A percentile compares a stretch with the other conserved stretches of the same genome.
These are phyloP conservation scores for Soucietia sequanensis DNA, from an alignment of 805 yeast species.

Conservation along the genomic window DNA sequence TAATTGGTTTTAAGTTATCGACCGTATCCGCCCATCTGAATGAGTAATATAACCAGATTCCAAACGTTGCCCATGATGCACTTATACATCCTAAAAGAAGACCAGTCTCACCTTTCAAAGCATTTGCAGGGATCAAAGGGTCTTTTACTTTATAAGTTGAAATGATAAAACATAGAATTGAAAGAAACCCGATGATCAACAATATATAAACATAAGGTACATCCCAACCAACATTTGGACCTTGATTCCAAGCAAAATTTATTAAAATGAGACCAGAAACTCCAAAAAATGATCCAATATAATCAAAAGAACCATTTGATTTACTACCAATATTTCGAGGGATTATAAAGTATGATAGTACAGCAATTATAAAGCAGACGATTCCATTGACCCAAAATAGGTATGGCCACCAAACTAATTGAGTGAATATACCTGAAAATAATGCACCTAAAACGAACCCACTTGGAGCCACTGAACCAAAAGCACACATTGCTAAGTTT, in stretches of 20 bases:
- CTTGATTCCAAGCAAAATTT: conserved; percentile 75
- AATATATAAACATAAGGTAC: conserved; percentile 57
- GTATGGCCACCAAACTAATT: conserved; percentile 37
- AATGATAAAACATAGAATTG: conserved; percentile 41
- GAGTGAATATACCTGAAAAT: conserved; percentile 23
- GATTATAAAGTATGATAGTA: conserved; percentile 20
- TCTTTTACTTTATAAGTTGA: conserved; percentile 45
- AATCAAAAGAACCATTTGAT: conserved; percentile 21
- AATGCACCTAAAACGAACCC: conserved; percentile 31
- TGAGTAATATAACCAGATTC: conserved; percentile 63
- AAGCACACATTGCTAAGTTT: conserved; percentile 23
- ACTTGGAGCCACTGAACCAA: conserved; percentile 35
- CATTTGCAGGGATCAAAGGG: conserved; percentile 56
- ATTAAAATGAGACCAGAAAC: conserved; percentile 60
- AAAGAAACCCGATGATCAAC: conserved; percentile 51
- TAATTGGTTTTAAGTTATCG: conserved; percentile 38
- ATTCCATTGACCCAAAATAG: conserved; percentile 28
- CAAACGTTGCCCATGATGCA: conserved; percentile 77
- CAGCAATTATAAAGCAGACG: conserved; percentile 12
- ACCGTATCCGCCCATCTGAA: conserved; percentile 49
- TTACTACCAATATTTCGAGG: conserved; percentile 25
- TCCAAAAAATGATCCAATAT: conserved; percentile 46
- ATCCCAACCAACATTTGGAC: conserved; percentile 72
- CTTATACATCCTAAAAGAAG: conserved; percentile 52
- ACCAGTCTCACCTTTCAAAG: conserved; percentile 44